These are phyloP conservation scores for Leishmania tropica DNA, from an alignment of 208 protist genomes.

Conservation along the genomic window DNA sequence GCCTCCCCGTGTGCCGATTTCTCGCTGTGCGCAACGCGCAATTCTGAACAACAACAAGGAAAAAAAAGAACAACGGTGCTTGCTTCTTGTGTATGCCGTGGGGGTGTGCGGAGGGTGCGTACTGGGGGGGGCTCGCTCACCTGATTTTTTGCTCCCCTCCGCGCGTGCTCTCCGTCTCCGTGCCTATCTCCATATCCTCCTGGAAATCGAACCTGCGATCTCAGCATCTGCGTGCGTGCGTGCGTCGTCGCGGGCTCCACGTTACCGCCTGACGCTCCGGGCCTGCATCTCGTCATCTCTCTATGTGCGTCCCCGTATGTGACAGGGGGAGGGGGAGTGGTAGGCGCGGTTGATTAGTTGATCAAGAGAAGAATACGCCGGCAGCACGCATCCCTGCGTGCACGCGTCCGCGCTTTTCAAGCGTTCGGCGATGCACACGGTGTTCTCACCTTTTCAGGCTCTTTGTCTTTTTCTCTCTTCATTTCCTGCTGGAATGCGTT, in stretches of 20 bases:
- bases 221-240: background rate
- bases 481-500: background rate
- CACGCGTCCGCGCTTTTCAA: background rate
- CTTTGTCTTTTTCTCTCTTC: background rate
- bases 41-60: too few relatives aligned
- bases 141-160: too few relatives aligned
- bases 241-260: background rate
- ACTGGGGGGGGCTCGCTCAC: too few relatives aligned
- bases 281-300: background rate
- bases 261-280: background rate
- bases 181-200: too few relatives aligned
- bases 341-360: background rate
- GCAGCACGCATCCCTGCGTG: background rate
- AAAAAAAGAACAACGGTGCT: too few relatives aligned
- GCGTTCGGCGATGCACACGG: background rate
- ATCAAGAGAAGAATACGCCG: background rate
- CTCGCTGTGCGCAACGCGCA: too few relatives aligned
- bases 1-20: too few relatives aligned
- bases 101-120: too few relatives aligned
- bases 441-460: background rate
- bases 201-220: too few relatives aligned
- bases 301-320: background rate
- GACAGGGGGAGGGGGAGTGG: background rate
- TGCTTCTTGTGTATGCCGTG: too few relatives aligned
- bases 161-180: too few relatives aligned